These are phyloP conservation scores for Lanmaoa rubissima DNA, from an alignment of 768 basidiomycete species.

Conservation along the genomic window DNA sequence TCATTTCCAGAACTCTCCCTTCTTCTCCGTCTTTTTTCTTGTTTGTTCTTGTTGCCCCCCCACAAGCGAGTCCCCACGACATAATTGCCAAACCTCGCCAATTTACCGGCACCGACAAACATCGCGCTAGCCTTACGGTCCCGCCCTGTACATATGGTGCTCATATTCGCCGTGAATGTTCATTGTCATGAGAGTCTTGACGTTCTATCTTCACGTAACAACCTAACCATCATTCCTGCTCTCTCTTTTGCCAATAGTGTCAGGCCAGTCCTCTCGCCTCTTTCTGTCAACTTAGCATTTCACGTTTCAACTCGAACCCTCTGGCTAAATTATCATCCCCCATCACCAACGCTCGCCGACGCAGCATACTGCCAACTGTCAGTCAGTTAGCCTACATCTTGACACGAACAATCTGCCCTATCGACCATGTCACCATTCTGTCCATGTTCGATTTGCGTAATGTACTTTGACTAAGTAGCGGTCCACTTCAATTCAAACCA, in stretches of 20 bases:
- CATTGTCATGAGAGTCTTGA: slow-evolving; percentile 5
- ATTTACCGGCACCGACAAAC: slow-evolving; percentile 7
- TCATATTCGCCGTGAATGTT: slow-evolving; percentile 6
- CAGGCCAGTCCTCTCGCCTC: neutral
- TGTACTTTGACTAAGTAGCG: neutral
- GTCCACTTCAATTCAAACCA: neutral
- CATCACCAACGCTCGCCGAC: neutral
- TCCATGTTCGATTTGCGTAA: neutral
- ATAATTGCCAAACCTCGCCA: neutral
- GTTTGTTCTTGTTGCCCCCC: neutral
- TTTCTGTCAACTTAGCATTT: neutral
- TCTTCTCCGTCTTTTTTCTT: neutral
- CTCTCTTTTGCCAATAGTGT: neutral
- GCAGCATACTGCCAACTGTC: neutral
- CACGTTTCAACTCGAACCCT: neutral
- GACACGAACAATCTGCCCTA: neutral
- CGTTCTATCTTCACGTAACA: neutral
- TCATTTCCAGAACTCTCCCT: slow-evolving; percentile 2
- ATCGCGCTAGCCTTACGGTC: neutral
- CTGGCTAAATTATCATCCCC: neutral
- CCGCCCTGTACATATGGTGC: neutral
- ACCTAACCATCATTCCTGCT: neutral
- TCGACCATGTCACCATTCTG: neutral
- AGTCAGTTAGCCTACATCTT: neutral
- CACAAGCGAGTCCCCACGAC: neutral